Conservation (phyloP, 257 asterid genomes). For the Ilex aquifolium region DNA sequence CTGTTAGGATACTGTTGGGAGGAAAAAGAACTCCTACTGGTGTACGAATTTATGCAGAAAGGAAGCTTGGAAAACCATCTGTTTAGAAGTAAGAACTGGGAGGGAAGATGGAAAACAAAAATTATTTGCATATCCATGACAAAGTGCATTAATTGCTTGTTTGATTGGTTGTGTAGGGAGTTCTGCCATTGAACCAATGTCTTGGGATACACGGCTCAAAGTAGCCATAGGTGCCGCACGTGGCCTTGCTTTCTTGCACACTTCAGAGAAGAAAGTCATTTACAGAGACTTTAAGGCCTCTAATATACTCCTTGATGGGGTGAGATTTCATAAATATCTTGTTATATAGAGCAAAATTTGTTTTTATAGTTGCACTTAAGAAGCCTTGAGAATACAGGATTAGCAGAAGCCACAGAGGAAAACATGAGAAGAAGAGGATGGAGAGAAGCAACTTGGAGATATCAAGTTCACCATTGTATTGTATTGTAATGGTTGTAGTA, state of each 20-base stretch:
- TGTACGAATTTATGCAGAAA: slow-evolving; percentile 39
- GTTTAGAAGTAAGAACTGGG: slow-evolving; percentile 35
- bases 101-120: background rate
- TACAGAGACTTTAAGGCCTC: slow-evolving; percentile 47
- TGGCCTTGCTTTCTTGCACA: slow-evolving; percentile 39
- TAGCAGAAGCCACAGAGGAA: too few relatives aligned
- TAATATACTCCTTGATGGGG: slow-evolving; percentile 41
- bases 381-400: too few relatives aligned
- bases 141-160: background rate
- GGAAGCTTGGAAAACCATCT: slow-evolving; percentile 52
- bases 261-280: slow-evolving; percentile 36
- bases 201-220: slow-evolving; percentile 40
- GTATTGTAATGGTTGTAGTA: too few relatives aligned
- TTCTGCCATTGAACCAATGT: slow-evolving; percentile 28
- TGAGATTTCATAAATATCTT: slow-evolving; percentile 6
- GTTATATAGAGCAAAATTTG: background rate
- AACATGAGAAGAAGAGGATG: too few relatives aligned
- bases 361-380: background rate
- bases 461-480: too few relatives aligned
- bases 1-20: slow-evolving; percentile 39
- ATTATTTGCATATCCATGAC: background rate
- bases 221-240: slow-evolving; percentile 41
- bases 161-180: slow-evolving; percentile 24
- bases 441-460: too few relatives aligned
- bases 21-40: slow-evolving; percentile 36